Evolutionary conservation across 495 filamentous ascomycete species (phyloP).

Genomic region (Annulohypoxylon stygium): DNA sequence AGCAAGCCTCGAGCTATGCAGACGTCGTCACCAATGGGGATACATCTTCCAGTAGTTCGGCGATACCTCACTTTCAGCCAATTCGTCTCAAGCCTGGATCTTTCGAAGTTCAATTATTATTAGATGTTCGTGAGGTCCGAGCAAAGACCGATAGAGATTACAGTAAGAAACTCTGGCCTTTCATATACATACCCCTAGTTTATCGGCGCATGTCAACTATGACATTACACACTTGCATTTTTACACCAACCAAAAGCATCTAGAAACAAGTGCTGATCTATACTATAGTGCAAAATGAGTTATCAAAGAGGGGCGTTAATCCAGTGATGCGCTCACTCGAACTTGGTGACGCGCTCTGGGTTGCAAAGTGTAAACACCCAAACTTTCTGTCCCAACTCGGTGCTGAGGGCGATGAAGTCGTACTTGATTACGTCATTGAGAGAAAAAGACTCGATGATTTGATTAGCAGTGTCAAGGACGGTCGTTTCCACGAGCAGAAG

Average conservation of each 20-base stretch:
- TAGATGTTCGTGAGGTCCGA: slow-evolving; percentile 83
- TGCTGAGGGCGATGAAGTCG: slow-evolving; percentile 79
- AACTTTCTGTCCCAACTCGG: slow-evolving; percentile 66
- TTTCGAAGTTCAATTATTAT: slow-evolving; percentile 79
- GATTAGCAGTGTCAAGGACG: slow-evolving; percentile 82
- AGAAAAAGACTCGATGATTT: slow-evolving; percentile 87
- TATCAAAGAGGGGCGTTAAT: slow-evolving; percentile 73
- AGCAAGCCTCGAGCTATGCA: slow-evolving; percentile 41
- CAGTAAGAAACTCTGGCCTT: slow-evolving; percentile 49
- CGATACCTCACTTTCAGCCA: slow-evolving; percentile 67
- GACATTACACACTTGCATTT: background rate
- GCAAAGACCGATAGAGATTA: slow-evolving; percentile 83
- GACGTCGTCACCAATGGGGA: slow-evolving; percentile 60
- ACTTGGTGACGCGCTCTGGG: slow-evolving; percentile 84
- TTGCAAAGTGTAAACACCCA: slow-evolving; percentile 76
- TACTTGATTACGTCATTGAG: slow-evolving; percentile 86
- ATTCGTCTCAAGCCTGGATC: slow-evolving; percentile 71
- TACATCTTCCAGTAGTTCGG: slow-evolving; percentile 46
- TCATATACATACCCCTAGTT: background rate
- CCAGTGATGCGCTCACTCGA: slow-evolving; percentile 76
- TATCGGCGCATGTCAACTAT: background rate
- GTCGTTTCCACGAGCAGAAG: slow-evolving; percentile 88
- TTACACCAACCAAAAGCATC: background rate
- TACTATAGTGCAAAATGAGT: slow-evolving; percentile 69
- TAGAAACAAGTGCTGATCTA: slow-evolving; percentile 12